Evolutionary conservation across 495 filamentous ascomycete genomes (phyloP), one percentile per base, ranked within the genome.

Genomic region (Daldinia concentrica): DNA sequence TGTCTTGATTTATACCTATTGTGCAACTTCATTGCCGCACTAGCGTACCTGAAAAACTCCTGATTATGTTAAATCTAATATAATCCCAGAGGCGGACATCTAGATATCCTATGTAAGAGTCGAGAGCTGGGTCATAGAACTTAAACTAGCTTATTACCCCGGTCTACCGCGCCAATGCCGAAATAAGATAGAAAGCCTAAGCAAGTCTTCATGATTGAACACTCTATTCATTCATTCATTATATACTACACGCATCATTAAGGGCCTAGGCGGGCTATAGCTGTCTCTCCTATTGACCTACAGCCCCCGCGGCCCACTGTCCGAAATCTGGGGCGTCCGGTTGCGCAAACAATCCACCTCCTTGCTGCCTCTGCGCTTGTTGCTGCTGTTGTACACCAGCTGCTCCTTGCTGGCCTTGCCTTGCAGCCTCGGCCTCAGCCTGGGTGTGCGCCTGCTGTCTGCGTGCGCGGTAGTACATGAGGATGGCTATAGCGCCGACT

Each of bases 391-490:
- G 51, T 37, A 37, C 62, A 41, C 62, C 60, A 24, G 19, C 43
- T 12, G 51, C 69, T 11, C 68, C 71, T 48, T 72, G 74, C 66
- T 67, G 79, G 43, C 76, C 77, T 58, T 64, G 73, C 71, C 74
- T 79, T 70, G 62, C 77, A 58, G 70, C 77, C 62, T 79, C 78
- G 60, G 81, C 80, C 73, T 81, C 76, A 22, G 75, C 72, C 26
- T 79, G 74, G 57, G 74, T 77, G 59, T 80, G 80, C 62, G 79
- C 81, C 66, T 88, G 85, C 66, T 93, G 91, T 27, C 92, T 84
- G 73, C 95, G 91, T 62, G 93, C 90, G 30, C 96, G 85, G 76
- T 95, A 94, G 74, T 92, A 94, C 26, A 98, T 86, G 62, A 98
- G 80, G 57, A 92, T 88, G 1, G 91, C 86, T 30, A 98, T 83